Evolutionary conservation across 441 rosid genomes (phyloP), one percentile per base, ranked within the genome.

Genomic region (Raphanus hybrid): DNA sequence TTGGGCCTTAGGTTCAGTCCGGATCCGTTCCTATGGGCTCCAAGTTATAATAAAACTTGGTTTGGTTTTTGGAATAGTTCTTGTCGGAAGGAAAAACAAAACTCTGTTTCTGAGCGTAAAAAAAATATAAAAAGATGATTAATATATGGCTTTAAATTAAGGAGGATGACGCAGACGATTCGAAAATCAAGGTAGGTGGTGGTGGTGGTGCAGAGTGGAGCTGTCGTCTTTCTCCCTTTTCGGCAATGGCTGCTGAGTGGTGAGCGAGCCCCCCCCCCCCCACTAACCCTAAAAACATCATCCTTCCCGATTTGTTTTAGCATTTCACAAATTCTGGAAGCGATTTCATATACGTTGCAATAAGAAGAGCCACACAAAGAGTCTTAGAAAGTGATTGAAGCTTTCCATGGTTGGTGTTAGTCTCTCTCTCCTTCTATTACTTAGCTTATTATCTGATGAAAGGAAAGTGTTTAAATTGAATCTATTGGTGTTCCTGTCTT

Each of bases 121-220:
- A 29, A 29, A 29, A 29, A 5, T 23, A 23, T 23, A 29, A 29
- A 29, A 26, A 61, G 16, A 29, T 29, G 7, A 29, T 2, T 14
- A 62, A 18, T 34, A 67, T 2, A 62, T 50, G 75, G 73, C 62
- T 67, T 59, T 18, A 59, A 60, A 32, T 67, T 43, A 6, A 43
- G 73, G 80, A 76, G 64, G 34, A 76, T 3, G 69, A 52, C 54
- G 79, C 35, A 50, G 74, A 18, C 12, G 71, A 57, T 65, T 77
- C 76, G 32, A 71, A 57, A 18, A 57, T n/a, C 62, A 77, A 77
- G 62, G 80, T 77, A 35, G 34, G 34, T 29, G 34, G 34, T 29
- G 75, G 60, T 52, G 32, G 34, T 29, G 75, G 75, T 76, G 59
- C 67, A 71, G 61, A 71, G 14, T 70, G 80, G 43, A 57, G 71